Conservation (phyloP, 768 basidiomycete species). For the Scleroderma bovista region DNA sequence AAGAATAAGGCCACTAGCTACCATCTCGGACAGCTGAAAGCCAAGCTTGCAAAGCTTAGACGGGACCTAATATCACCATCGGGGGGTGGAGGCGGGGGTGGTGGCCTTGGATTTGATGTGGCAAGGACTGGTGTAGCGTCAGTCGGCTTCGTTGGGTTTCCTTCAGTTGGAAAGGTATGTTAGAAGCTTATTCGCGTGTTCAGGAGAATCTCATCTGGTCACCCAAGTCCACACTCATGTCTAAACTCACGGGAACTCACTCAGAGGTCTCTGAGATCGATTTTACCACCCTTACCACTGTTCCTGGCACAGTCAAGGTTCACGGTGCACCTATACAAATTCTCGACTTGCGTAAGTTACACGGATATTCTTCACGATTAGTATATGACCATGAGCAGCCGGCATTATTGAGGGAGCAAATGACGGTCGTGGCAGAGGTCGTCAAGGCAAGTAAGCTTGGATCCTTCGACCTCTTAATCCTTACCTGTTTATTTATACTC, state of each 20-base stretch:
- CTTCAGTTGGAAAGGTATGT: constrained; percentile 87
- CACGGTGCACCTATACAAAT: constrained; percentile 97
- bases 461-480: neutral
- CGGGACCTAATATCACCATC: constrained; percentile 86
- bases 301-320: constrained; percentile 90
- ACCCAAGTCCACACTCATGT: constrained; percentile 86
- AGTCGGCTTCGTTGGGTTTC: constrained; percentile 89
- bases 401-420: constrained; percentile 99
- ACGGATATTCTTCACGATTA: neutral
- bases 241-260: constrained; percentile 92
- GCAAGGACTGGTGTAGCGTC: constrained; percentile 97
- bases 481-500: constrained; percentile 15
- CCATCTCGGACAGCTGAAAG: constrained; percentile 94
- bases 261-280: constrained; percentile 96
- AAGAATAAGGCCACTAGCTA: constrained; percentile 96
- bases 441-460: constrained; percentile 61
- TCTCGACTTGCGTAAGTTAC: constrained; percentile 75
- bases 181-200: constrained; percentile 3
- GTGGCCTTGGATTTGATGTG: constrained; percentile 93
- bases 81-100: constrained; percentile 77
- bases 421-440: constrained; percentile 93
- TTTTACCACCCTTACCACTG: constrained; percentile 94
- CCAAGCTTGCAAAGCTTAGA: constrained; percentile 95
- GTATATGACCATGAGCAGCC: constrained; percentile 39
- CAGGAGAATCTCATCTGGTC: constrained; percentile 1